These are phyloP conservation scores for Sarocladium brachiariae DNA, from an alignment of 2,329 filamentous ascomycete species.

Conservation along the genomic window DNA sequence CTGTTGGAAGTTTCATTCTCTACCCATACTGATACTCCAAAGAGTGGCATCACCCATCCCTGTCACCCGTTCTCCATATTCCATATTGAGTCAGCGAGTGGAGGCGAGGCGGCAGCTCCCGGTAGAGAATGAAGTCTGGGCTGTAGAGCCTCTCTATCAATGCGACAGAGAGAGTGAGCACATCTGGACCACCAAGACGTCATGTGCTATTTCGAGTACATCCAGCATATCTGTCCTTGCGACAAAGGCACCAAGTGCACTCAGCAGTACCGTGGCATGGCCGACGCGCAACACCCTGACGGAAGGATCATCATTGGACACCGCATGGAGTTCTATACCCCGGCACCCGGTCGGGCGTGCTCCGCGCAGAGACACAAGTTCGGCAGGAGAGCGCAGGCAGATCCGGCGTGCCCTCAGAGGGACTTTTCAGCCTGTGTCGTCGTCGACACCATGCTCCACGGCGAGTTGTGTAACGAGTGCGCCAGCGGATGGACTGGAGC, in stretches of 20 bases:
- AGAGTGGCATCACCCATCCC: no score
- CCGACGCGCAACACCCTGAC: constrained; percentile 8
- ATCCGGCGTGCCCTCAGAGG: constrained; percentile 3
- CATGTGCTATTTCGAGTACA: constrained; percentile 6
- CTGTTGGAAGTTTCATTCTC: no score
- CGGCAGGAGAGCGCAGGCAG: background rate
- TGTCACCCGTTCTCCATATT: no score
- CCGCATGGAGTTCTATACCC: constrained; percentile 8
- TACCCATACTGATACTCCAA: no score
- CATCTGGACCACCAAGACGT: background rate
- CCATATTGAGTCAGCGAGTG: no score
- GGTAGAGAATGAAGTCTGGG: no score
- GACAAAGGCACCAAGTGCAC: background rate
- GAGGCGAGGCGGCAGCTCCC: no score
- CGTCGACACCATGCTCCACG: background rate
- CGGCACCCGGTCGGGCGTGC: constrained; percentile 1
- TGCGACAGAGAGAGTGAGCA: background rate
- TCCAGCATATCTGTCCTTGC: constrained; percentile 9
- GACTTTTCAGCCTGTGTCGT: constrained; percentile 6
- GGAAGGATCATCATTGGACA: constrained; percentile 8
- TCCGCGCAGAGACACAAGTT: background rate
- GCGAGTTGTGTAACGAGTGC: constrained; percentile 6
- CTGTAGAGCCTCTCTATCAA: no score
- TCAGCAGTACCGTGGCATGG: constrained; percentile 7
- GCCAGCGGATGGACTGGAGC: background rate